Evolutionary conservation across 140 eudicot genomes (phyloP).

Genomic region (Flaveria floridana): DNA sequence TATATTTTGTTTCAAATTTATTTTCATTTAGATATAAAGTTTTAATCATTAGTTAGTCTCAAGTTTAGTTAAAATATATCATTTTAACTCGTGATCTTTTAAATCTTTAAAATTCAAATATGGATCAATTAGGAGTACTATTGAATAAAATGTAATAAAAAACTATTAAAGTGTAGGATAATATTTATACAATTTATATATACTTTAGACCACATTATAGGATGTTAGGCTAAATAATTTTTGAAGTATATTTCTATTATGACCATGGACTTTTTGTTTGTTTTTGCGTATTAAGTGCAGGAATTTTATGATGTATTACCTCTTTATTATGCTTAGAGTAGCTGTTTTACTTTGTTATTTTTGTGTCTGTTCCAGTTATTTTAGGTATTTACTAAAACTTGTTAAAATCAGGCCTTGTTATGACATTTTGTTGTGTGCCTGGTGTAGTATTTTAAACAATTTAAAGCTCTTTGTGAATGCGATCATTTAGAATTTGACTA

Average conservation of each 20-base stretch:
- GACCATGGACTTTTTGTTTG: neutral
- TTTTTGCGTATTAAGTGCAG: neutral
- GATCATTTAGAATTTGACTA: constrained; percentile 7
- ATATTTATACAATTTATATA: too few species aligned
- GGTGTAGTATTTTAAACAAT: constrained; percentile 1
- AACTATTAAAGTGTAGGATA: too few species aligned
- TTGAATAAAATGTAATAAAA: too few species aligned
- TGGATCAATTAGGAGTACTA: too few species aligned
- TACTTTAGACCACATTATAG: too few species aligned
- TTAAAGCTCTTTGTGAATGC: neutral
- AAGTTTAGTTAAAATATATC: too few species aligned
- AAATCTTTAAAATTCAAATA: too few species aligned
- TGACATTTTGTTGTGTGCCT: neutral
- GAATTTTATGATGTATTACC: neutral
- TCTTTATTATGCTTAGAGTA: neutral
- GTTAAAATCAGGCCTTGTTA: neutral
- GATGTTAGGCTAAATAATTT: neutral
- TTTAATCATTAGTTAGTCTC: too few species aligned
- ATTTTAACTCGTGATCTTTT: too few species aligned
- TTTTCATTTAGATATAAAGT: too few species aligned
- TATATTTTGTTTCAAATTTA: too few species aligned
- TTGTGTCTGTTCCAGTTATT: neutral
- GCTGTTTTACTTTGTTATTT: neutral
- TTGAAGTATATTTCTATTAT: neutral
- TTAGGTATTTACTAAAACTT: neutral